Conservation (phyloP, 371 early-diverging fungal species). For the Capillidium rhysosporum region DNA sequence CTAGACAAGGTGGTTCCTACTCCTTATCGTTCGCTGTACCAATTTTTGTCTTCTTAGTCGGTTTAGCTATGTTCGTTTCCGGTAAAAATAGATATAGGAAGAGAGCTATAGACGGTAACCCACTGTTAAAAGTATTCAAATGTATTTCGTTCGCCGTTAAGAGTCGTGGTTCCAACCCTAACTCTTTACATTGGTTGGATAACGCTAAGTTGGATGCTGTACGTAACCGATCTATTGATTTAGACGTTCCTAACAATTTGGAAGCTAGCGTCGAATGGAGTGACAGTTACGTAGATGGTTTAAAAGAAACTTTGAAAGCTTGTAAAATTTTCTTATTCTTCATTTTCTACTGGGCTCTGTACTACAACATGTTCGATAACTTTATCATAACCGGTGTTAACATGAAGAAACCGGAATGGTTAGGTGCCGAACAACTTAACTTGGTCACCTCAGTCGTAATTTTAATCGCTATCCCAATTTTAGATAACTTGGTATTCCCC, state of each 20-base stretch:
- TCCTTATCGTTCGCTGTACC: slow-evolving; percentile 38
- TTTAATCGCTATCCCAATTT: slow-evolving; percentile 45
- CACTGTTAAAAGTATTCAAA: slow-evolving; percentile 25
- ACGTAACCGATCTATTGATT: slow-evolving; percentile 9
- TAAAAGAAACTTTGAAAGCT: slow-evolving; percentile 34
- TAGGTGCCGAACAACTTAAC: slow-evolving; percentile 24
- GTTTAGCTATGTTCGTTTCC: slow-evolving; percentile 27
- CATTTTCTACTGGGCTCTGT: slow-evolving; percentile 61
- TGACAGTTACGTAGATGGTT: slow-evolving; percentile 49
- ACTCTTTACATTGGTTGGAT: slow-evolving; percentile 23
- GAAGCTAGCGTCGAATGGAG: slow-evolving; percentile 26
- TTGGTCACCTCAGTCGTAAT: slow-evolving; percentile 31
- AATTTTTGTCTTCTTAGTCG: slow-evolving; percentile 39
- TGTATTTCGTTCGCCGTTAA: slow-evolving; percentile 27
- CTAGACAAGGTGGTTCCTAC: slow-evolving; percentile 15
- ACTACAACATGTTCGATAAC: slow-evolving; percentile 52
- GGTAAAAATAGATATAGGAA: slow-evolving; percentile 35
- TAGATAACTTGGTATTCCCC: slow-evolving; percentile 47
- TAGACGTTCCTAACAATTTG: slow-evolving; percentile 10
- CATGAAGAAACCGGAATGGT: slow-evolving; percentile 36
- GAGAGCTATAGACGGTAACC: slow-evolving; percentile 35
- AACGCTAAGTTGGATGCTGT: slow-evolving; percentile 10
- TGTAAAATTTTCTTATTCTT: slow-evolving; percentile 49
- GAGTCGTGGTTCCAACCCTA: slow-evolving; percentile 16
- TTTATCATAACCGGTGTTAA: slow-evolving; percentile 45